A percentile compares a stretch with the other conserved stretches of the same genome.
Conservation (phyloP, 441 rosid species). For the Capsella rubella region DNA sequence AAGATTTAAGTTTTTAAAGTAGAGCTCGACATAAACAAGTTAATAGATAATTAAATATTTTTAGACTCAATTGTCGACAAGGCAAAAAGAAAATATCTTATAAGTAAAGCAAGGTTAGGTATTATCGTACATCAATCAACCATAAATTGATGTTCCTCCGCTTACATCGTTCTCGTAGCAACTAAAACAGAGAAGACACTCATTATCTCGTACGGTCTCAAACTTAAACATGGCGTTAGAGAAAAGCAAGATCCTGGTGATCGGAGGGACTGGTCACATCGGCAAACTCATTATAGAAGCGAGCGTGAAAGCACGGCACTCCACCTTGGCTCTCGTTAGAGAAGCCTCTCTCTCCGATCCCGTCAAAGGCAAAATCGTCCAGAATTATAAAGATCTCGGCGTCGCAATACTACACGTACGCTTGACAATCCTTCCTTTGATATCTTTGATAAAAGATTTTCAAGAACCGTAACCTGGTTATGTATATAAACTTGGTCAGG, state of each 20-base stretch:
- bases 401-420: conserved; percentile 54
- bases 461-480: not conserved
- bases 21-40: too few relatives aligned
- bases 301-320: conserved; percentile 52
- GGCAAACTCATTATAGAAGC: conserved; percentile 59
- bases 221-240: conserved; percentile 28
- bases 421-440: not conserved
- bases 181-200: too few relatives aligned
- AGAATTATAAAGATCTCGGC: conserved; percentile 55
- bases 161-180: not conserved
- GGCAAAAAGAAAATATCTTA: too few relatives aligned
- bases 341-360: conserved; percentile 52
- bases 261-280: conserved; percentile 70
- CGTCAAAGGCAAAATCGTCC: conserved; percentile 47
- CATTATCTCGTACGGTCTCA: not conserved
- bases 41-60: too few relatives aligned
- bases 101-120: not conserved
- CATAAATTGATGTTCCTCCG: not conserved
- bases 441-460: not conserved
- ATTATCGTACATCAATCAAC: not conserved
- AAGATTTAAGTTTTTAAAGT: too few relatives aligned
- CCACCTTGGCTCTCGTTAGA: conserved; percentile 56
- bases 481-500: conserved; percentile 20
- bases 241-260: conserved; percentile 54
- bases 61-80: too few relatives aligned